Conservation (phyloP, 2,329 filamentous ascomycete genomes). For the Paraconiothyrium sp. region DNA sequence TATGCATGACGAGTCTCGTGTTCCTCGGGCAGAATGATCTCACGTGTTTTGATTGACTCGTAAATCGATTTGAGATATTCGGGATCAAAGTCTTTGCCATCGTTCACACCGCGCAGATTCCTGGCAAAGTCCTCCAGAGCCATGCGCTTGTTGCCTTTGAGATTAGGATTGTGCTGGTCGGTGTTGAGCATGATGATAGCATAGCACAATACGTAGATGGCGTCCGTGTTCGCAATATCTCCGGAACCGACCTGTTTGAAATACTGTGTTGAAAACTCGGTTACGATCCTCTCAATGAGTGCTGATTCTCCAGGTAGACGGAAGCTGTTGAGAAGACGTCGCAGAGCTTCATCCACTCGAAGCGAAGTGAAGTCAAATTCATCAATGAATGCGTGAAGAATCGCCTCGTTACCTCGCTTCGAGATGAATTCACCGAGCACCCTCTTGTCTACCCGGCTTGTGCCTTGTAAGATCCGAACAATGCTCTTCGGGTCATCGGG, state of each 20-base stretch:
- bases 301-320: slow-evolving; percentile 91
- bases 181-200: slow-evolving; percentile 98
- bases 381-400: slow-evolving; percentile 84
- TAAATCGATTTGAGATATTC: slow-evolving; percentile 89
- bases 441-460: slow-evolving; percentile 87
- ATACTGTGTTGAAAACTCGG: slow-evolving; percentile 86
- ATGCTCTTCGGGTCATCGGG: slow-evolving; percentile 78
- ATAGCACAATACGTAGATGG: slow-evolving; percentile 90
- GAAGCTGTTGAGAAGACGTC: slow-evolving; percentile 89
- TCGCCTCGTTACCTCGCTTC: slow-evolving; percentile 86
- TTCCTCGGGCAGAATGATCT: slow-evolving; percentile 97
- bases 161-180: slow-evolving; percentile 93
- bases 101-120: slow-evolving; percentile 92
- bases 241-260: slow-evolving; percentile 74
- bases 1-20: slow-evolving; percentile 97
- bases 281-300: slow-evolving; percentile 92
- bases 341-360: slow-evolving; percentile 87
- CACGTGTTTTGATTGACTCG: slow-evolving; percentile 88
- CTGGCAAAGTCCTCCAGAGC: slow-evolving; percentile 80
- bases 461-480: slow-evolving; percentile 87
- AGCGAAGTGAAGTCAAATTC: slow-evolving; percentile 89
- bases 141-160: slow-evolving; percentile 84
- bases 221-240: slow-evolving; percentile 84
- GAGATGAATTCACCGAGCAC: slow-evolving; percentile 91
- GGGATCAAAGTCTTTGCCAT: slow-evolving; percentile 80